These are phyloP conservation scores for Williopsis jadinii DNA, from an alignment of 1,139 yeast species.

Conservation along the genomic window DNA sequence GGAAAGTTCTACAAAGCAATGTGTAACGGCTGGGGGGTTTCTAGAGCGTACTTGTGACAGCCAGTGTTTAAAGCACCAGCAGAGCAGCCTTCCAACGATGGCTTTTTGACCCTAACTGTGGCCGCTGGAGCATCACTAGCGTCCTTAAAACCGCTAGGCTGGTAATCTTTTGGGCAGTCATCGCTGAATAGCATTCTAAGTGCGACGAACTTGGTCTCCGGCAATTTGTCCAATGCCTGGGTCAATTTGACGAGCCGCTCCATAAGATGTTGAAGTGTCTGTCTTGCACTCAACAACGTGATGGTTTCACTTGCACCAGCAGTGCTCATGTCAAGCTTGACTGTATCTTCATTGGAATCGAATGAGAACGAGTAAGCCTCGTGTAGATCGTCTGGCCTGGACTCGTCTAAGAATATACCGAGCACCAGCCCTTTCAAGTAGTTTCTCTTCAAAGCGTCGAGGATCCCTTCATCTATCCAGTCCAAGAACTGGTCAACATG, in stretches of 20 bases:
- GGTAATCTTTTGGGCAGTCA: slow-evolving; percentile 37
- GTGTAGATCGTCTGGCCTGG: slow-evolving; percentile 30
- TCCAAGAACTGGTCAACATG: slow-evolving; percentile 40
- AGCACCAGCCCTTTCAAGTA: slow-evolving; percentile 40
- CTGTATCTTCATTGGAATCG: slow-evolving; percentile 28
- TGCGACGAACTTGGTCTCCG: slow-evolving; percentile 35
- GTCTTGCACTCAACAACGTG: slow-evolving; percentile 29
- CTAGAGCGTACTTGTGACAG: slow-evolving; percentile 9
- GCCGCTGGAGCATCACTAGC: slow-evolving; percentile 30
- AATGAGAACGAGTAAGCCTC: slow-evolving; percentile 47
- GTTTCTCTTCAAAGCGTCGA: slow-evolving; percentile 34
- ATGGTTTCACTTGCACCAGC: slow-evolving; percentile 14
- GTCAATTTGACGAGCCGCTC: slow-evolving; percentile 44
- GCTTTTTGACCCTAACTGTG: slow-evolving; percentile 21
- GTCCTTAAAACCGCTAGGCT: slow-evolving; percentile 42
- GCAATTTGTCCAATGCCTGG: slow-evolving; percentile 43
- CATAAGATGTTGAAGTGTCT: slow-evolving; percentile 38
- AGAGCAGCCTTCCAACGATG: slow-evolving; percentile 4
- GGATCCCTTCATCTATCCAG: slow-evolving; percentile 46
- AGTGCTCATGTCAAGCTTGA: slow-evolving; percentile 23
- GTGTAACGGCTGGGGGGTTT: background rate
- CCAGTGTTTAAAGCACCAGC: slow-evolving; percentile 16
- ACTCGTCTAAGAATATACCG: slow-evolving; percentile 35
- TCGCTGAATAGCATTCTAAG: slow-evolving; percentile 44
- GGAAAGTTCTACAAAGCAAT: background rate